Base-by-base conservation (phyloP, 1,139 yeast species). In the Pichia sp. region DNA sequence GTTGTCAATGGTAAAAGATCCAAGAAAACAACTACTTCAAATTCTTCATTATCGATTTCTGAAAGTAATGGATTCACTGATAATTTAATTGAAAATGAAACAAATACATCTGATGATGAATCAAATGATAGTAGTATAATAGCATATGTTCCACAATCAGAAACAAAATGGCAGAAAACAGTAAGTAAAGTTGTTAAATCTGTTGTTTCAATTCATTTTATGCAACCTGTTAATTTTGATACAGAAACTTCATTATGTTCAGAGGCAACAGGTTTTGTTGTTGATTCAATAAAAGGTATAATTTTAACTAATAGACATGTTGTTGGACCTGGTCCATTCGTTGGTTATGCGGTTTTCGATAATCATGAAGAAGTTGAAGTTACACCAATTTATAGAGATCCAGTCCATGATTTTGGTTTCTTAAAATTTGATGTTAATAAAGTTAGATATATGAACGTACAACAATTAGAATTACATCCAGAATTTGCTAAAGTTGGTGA, bases 181-280 rank as follows among this genome's bases (percentile, higher is more conserved):
- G 85, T 89, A 40, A 79, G 86, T 40, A 72, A 73, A 42, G 96
- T 86, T 4, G 95, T 89, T 28, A 77, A 79, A 52, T 74, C 88
- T 7, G 96, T 89, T 15, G 96, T 89, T 2, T 84, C 95, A 1
- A 79, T 89, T 43, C 95, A 86, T 60, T 88, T 88, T 56, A 74
- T 94, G 14, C 93, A 83, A 58, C 86, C 85, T n/a, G 76, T 80
- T 15, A 78, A 81, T 47, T 88, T 88, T 56, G 97, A 89, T 56
- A 82, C 94, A 30, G 97, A 89, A 53, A 64, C 79, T 2, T 79
- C 95, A 1, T 63, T 82, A 31, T 88, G 83, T 18, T 80, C 93
- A 47, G 95, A 88, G 59, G 96, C 96, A 15, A 85, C 96, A 1
- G 97, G 96, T 6, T 88, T 89, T 60, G 86, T 89, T n/a, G 96